Evolutionary conservation across 306 rosid species (phyloP).

Genomic region (Cucurbita argyrosperma): DNA sequence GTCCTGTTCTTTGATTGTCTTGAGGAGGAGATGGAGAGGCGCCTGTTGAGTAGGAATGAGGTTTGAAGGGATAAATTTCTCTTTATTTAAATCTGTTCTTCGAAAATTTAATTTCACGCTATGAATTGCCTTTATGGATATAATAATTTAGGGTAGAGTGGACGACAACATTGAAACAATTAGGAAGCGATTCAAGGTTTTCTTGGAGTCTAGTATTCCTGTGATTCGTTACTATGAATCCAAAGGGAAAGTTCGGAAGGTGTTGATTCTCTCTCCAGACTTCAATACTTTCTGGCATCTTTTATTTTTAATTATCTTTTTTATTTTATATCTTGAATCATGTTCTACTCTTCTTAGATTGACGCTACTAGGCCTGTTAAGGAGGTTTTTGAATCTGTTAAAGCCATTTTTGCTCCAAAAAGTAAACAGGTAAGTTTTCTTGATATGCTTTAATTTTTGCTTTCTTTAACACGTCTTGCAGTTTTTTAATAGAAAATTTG

Average conservation of each 20-base stretch:
- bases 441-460: background rate
- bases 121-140: slow-evolving; percentile 1
- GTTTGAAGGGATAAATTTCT: slow-evolving; percentile 20
- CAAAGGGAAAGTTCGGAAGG: slow-evolving; percentile 76
- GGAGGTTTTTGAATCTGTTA: slow-evolving; percentile 76
- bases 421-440: slow-evolving; percentile 62
- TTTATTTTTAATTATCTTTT: background rate
- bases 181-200: slow-evolving; percentile 87
- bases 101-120: background rate
- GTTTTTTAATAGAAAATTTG: background rate
- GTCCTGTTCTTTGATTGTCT: slow-evolving; percentile 79
- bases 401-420: slow-evolving; percentile 60
- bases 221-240: slow-evolving; percentile 61
- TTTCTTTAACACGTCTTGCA: background rate
- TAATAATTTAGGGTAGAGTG: slow-evolving; percentile 67
- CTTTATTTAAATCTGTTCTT: background rate
- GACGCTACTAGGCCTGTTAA: slow-evolving; percentile 69
- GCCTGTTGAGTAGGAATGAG: slow-evolving; percentile 81
- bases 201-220: slow-evolving; percentile 77
- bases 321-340: background rate
- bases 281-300: background rate
- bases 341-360: slow-evolving; percentile 31
- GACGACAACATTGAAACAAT: slow-evolving; percentile 95
- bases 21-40: slow-evolving; percentile 86
- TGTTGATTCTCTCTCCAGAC: background rate